phyloP scores from a whole-genome alignment of 2,329 filamentous ascomycete genomes.

The Xylariaceae sp. region DNA sequence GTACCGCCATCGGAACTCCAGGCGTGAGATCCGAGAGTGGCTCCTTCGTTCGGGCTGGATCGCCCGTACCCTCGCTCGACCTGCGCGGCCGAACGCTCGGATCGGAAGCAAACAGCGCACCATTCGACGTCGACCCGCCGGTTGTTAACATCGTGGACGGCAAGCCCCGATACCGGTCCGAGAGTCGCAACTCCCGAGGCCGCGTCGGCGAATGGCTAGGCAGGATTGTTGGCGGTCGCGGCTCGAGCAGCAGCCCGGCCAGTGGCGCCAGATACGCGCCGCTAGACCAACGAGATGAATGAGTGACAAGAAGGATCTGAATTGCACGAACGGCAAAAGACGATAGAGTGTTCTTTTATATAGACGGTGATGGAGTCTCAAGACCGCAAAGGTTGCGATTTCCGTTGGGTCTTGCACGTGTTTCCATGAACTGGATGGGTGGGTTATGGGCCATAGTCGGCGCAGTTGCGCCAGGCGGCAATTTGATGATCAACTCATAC shows the following conservation, averaged over 20 bases:
- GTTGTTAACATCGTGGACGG: conserved; percentile 47
- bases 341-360: conserved; percentile 21
- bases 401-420: conserved; percentile 11
- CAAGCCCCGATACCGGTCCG: conserved; percentile 38
- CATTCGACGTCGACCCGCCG: conserved; percentile 76
- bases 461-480: conserved; percentile 1
- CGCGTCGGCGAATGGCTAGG: conserved; percentile 48
- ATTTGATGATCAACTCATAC: conserved; percentile 5
- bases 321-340: conserved; percentile 18
- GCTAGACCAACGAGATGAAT: conserved; percentile 39
- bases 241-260: conserved; percentile 31
- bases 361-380: conserved; percentile 24
- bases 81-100: conserved; percentile 53
- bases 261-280: conserved; percentile 36
- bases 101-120: conserved; percentile 66
- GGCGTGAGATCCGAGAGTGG: conserved; percentile 69
- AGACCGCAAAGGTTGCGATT: conserved; percentile 19
- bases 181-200: conserved; percentile 31
- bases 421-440: conserved; percentile 1
- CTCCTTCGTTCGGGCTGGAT: conserved; percentile 71
- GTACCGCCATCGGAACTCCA: conserved; percentile 73
- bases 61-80: conserved; percentile 74
- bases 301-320: conserved; percentile 19
- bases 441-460: conserved; percentile 5
- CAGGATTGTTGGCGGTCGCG: conserved; percentile 38